Percentiles rank a stretch among this genome's conserved stretches.
Evolutionary conservation across 768 basidiomycete species (phyloP).

Genomic region (Boletus fagicola): DNA sequence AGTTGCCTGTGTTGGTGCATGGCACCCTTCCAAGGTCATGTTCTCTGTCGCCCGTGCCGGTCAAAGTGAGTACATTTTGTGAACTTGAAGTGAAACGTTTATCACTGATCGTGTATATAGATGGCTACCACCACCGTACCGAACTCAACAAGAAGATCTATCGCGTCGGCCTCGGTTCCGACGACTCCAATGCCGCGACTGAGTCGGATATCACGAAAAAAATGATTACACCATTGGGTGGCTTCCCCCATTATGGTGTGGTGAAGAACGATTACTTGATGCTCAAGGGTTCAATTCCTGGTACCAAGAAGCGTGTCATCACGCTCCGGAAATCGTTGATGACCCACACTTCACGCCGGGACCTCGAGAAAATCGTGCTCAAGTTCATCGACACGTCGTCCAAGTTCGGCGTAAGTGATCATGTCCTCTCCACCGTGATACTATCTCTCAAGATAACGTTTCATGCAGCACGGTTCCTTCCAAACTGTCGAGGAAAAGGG

Average conservation of each 20-base stretch:
- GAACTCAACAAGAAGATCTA: slow-evolving; percentile 99
- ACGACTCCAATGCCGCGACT: slow-evolving; percentile 85
- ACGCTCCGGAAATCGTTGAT: slow-evolving; percentile 97
- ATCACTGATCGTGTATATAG: slow-evolving; percentile 38
- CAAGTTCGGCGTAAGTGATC: slow-evolving; percentile 83
- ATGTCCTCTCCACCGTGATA: neutral
- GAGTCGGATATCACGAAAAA: slow-evolving; percentile 95
- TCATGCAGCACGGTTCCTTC: slow-evolving; percentile 84
- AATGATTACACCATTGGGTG: slow-evolving; percentile 94
- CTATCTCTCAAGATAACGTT: slow-evolving; percentile 3
- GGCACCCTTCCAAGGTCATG: slow-evolving; percentile 99
- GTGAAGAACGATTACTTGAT: slow-evolving; percentile 99
- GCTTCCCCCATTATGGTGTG: slow-evolving; percentile 98
- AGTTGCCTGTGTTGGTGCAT: slow-evolving; percentile 98
- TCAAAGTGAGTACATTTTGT: slow-evolving; percentile 72
- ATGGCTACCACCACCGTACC: slow-evolving; percentile 95
- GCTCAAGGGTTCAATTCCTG: slow-evolving; percentile 93
- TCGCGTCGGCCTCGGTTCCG: slow-evolving; percentile 80
- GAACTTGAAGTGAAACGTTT: neutral
- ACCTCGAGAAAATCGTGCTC: slow-evolving; percentile 96
- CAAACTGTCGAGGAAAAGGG: slow-evolving; percentile 96
- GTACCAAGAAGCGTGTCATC: slow-evolving; percentile 97
- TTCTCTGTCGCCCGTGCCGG: slow-evolving; percentile 99
- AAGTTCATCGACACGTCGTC: slow-evolving; percentile 99
- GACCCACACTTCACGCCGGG: slow-evolving; percentile 92